Evolutionary conservation across 2,329 filamentous ascomycete species (phyloP).

Genomic region (Tolypocladium capitatum): DNA sequence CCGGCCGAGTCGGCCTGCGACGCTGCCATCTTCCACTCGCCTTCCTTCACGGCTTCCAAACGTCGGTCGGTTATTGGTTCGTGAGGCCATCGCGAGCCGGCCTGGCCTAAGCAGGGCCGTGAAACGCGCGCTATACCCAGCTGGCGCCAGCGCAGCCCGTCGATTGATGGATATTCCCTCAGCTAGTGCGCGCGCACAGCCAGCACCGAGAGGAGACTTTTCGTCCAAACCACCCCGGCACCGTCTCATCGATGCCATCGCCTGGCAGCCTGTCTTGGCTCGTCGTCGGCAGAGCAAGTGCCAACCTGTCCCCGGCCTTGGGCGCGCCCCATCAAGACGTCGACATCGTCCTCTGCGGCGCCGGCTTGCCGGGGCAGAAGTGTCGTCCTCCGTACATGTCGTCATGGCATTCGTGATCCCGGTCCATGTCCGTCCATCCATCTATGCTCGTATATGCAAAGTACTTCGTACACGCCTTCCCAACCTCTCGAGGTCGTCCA

Average conservation of each 20-base stretch:
- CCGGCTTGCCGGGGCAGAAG: too few species aligned
- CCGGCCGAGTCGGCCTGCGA: too few species aligned
- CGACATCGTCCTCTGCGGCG: too few species aligned
- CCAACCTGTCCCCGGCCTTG: too few species aligned
- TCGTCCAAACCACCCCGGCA: too few species aligned
- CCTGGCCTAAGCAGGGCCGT: conserved; percentile 7
- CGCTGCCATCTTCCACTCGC: background rate
- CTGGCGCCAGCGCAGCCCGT: background rate
- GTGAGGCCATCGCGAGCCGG: background rate
- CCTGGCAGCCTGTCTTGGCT: too few species aligned
- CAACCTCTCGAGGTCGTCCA: background rate
- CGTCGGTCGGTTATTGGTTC: too few species aligned
- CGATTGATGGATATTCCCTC: conserved; percentile 1
- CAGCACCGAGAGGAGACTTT: background rate
- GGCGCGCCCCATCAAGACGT: too few species aligned
- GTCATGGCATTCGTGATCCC: background rate
- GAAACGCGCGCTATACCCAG: too few species aligned
- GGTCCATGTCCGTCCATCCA: background rate
- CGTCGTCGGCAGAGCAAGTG: too few species aligned
- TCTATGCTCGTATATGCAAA: too few species aligned
- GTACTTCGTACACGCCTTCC: background rate
- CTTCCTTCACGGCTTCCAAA: background rate
- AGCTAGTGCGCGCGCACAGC: background rate
- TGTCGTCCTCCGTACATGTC: background rate
- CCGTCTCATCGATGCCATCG: too few species aligned